phyloP scores from a whole-genome alignment of 1,284 basidiomycete genomes.

The Leccinum fuscescens region DNA sequence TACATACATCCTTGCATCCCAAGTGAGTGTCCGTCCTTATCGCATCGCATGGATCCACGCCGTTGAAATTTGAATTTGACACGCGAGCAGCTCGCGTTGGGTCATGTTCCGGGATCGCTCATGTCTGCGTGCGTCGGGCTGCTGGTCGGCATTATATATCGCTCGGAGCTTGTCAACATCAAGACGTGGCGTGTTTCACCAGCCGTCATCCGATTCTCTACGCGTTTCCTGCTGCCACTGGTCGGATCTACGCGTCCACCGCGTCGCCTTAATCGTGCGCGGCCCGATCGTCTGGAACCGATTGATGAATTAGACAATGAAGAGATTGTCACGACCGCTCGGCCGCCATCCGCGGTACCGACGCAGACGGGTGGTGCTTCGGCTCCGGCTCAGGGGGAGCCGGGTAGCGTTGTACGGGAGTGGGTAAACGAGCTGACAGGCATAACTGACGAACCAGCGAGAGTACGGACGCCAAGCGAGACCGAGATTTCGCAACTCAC shows the following conservation, averaged over 20 bases:
- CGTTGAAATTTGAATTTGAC: background rate
- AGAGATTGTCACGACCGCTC: slow-evolving; percentile 60
- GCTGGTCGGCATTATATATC: slow-evolving; percentile 72
- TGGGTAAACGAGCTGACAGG: slow-evolving; percentile 83
- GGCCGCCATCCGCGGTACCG: slow-evolving; percentile 34
- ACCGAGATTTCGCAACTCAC: slow-evolving; percentile 72
- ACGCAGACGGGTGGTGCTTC: slow-evolving; percentile 4
- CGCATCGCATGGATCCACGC: slow-evolving; percentile 1
- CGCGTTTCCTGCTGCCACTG: slow-evolving; percentile 57
- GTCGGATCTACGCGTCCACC: slow-evolving; percentile 59
- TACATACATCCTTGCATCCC: slow-evolving; percentile 63
- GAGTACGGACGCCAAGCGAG: slow-evolving; percentile 70
- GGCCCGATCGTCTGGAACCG: slow-evolving; percentile 47
- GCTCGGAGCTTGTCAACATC: slow-evolving; percentile 73
- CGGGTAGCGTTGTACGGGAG: slow-evolving; percentile 61
- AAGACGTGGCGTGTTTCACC: slow-evolving; percentile 74
- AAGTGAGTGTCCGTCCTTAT: slow-evolving; percentile 42
- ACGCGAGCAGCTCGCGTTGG: slow-evolving; percentile 58
- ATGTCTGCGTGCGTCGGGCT: slow-evolving; percentile 64
- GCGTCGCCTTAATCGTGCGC: slow-evolving; percentile 52
- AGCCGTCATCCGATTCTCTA: slow-evolving; percentile 49
- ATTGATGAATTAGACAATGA: slow-evolving; percentile 36
- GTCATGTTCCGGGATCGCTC: slow-evolving; percentile 63
- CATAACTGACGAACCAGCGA: slow-evolving; percentile 48
- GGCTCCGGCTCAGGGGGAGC: slow-evolving; percentile 20